A percentile compares a stretch with the other conserved stretches of the same genome.
phyloP scores from a whole-genome alignment of 139 green algal species.

The Chlorella sp. region DNA sequence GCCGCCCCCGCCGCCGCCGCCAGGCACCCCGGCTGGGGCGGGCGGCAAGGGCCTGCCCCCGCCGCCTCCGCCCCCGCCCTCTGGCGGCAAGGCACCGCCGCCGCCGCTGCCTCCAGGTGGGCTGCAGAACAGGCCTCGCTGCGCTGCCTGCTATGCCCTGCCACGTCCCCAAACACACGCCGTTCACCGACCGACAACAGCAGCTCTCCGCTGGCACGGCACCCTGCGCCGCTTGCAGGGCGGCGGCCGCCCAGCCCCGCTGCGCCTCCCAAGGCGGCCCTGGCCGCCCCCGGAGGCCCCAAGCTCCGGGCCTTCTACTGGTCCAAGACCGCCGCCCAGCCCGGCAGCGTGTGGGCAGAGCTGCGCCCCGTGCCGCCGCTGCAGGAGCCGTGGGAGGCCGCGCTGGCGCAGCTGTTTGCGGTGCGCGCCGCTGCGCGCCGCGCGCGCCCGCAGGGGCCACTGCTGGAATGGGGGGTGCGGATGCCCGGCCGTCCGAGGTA shows the following conservation, averaged over 20 bases:
- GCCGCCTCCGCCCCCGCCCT: too few relatives aligned
- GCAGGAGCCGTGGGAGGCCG: slow-evolving; percentile 2
- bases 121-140: not conserved
- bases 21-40: too few relatives aligned
- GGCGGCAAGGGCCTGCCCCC: too few relatives aligned
- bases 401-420: slow-evolving; percentile 43
- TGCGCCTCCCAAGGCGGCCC: slow-evolving; percentile 5
- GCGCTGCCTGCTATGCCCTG: too few relatives aligned
- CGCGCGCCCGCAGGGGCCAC: too few relatives aligned
- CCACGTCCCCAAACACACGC: too few relatives aligned
- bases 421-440: not conserved
- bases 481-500: not conserved
- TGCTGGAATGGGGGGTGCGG: not conserved
- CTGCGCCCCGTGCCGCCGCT: slow-evolving; percentile 19
- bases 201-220: too few relatives aligned
- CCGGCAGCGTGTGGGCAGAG: slow-evolving; percentile 47
- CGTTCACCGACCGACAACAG: too few relatives aligned
- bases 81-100: too few relatives aligned
- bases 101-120: not conserved
- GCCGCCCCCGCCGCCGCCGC: slow-evolving; percentile 7
- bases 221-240: not conserved
- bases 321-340: slow-evolving; percentile 32
- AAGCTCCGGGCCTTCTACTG: slow-evolving; percentile 61
- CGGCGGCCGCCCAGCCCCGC: not conserved
- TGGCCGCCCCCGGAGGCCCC: not conserved